Evolutionary conservation across 1,139 yeast genomes (phyloP).

Genomic region (Geotrichum carabidarum): DNA sequence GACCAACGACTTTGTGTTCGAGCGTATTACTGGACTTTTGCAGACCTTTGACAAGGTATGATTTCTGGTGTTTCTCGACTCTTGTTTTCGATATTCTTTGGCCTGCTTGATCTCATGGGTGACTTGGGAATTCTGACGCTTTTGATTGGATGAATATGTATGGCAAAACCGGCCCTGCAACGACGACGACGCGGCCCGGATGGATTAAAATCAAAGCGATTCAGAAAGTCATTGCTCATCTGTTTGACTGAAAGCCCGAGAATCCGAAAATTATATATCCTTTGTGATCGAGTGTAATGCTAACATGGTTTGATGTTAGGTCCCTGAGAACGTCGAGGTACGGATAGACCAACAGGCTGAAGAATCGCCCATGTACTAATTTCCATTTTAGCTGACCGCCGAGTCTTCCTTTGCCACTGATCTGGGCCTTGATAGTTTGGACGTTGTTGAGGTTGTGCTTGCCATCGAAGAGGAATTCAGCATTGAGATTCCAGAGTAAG

Average conservation of each 20-base stretch:
- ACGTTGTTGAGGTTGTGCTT: constrained; percentile 84
- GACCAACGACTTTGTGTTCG: constrained; percentile 48
- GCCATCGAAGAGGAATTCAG: constrained; percentile 70
- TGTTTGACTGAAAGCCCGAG: too few relatives aligned
- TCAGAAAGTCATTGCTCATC: too few relatives aligned
- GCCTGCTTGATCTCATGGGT: neutral
- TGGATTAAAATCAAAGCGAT: neutral
- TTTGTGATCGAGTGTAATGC: too few relatives aligned
- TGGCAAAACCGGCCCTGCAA: neutral
- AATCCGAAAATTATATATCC: too few relatives aligned
- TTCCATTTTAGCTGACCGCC: constrained; percentile 40
- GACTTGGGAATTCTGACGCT: neutral
- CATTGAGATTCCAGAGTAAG: constrained; percentile 66
- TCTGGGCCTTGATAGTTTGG: constrained; percentile 80
- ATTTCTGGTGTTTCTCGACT: constrained; percentile 2
- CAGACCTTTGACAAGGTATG: constrained; percentile 73
- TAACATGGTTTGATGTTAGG: constrained; percentile 10
- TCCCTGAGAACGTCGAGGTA: constrained; percentile 37
- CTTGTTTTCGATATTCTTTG: neutral
- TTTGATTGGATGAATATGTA: constrained; percentile 1
- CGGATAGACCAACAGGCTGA: too few relatives aligned
- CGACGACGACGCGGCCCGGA: neutral
- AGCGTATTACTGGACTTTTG: constrained; percentile 69
- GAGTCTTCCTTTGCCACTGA: constrained; percentile 64
- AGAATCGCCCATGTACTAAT: too few relatives aligned